Evolutionary conservation across 148 eudicot species (phyloP), one percentile per base, ranked within the genome.

Genomic region (Vaccinium corymbosum): DNA sequence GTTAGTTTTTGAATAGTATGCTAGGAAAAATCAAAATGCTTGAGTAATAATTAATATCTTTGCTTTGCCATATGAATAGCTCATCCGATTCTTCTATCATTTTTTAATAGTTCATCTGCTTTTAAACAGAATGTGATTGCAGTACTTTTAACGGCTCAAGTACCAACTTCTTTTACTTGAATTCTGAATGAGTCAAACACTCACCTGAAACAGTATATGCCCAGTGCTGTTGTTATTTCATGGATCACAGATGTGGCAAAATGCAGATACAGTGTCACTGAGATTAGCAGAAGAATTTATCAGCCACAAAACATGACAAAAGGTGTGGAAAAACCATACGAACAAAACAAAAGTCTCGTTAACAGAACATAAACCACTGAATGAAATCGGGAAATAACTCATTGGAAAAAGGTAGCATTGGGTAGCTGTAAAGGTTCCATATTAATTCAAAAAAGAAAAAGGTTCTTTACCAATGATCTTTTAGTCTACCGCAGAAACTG

Each of bases 151-250:
- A 51, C 2, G 32, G 79, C 56, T 53, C 84, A 55, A 83, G 35
- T 22, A 83, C 20, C 73, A 48, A 32, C 25, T 29, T 22, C 78
- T 68, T 20, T 38, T 16, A 73, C 19, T 53, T 52, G 52, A 35
- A 50, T 59, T 70, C 80, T 17, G 8, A 16, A 17, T n/a, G 15
- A 50, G 52, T 50, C 32, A 74, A n/a, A 76, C 68, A 85, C 70
- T 92, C 82, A 93, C 98, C 98, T 93, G 92, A 95, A 95, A 86
- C 98, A 95, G 89, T 70, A 87, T 84, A 93, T 95, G 79, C 98
- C 98, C 62, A 95, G 88, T 57, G 98, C 98, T 20, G 94, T 83
- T 66, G 98, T 95, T 82, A 95, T 92, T 90, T 95, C 98, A 79
- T 93, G 94, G 70, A 90, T 89, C 80, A 95, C 95, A 38, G 97